Percentiles rank a stretch among this genome's conserved stretches.
Conservation (phyloP, 2,329 filamentous ascomycete genomes). For the Scedosporium aurantiacum region DNA sequence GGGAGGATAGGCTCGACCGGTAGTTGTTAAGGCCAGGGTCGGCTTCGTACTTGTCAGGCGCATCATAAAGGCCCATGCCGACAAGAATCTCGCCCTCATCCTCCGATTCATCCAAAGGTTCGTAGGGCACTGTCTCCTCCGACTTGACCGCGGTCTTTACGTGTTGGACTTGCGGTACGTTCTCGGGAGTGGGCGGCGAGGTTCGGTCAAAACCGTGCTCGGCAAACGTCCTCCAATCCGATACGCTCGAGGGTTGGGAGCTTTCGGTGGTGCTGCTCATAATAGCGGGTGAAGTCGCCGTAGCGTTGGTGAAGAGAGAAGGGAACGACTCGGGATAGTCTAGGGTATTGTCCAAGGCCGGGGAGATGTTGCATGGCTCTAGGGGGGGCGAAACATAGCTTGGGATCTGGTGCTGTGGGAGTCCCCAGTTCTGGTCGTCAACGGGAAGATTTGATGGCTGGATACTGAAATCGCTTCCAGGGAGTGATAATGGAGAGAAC, state of each 20-base stretch:
- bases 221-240: constrained; percentile 34
- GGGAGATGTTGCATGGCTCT: constrained; percentile 1
- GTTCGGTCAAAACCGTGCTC: constrained; percentile 34
- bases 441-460: constrained; percentile 26
- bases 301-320: constrained; percentile 11
- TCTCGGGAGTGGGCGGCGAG: constrained; percentile 49
- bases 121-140: constrained; percentile 38
- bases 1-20: constrained; percentile 39
- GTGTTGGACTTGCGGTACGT: constrained; percentile 40
- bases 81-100: constrained; percentile 61
- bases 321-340: constrained; percentile 21
- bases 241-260: background rate
- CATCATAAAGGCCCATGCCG: constrained; percentile 74
- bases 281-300: constrained; percentile 13
- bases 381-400: constrained; percentile 16
- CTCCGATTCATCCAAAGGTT: constrained; percentile 42
- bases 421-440: constrained; percentile 21
- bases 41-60: constrained; percentile 45
- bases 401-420: constrained; percentile 19
- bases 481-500: constrained; percentile 42
- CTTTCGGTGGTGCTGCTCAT: constrained; percentile 1
- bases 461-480: constrained; percentile 28
- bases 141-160: constrained; percentile 33
- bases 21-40: constrained; percentile 43
- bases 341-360: constrained; percentile 14